Conservation (phyloP, 495 filamentous ascomycete genomes). For the Neurospora sp. region DNA sequence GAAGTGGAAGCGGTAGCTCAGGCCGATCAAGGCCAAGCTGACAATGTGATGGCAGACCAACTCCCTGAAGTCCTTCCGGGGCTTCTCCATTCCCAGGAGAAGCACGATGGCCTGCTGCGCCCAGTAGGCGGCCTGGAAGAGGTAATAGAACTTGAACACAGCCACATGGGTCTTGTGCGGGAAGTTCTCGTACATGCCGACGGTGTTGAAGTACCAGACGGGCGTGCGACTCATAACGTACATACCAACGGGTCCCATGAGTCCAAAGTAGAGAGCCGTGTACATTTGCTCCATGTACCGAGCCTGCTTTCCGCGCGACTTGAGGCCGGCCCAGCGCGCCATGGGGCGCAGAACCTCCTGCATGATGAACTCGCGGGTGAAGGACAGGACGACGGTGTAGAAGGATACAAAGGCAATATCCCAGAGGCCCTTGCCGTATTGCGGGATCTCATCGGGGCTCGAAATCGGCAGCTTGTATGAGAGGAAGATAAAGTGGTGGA, state of each 20-base stretch:
- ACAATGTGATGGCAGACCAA: constrained; percentile 91
- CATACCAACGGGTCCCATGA: constrained; percentile 79
- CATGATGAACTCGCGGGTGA: constrained; percentile 96
- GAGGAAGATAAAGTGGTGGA: constrained; percentile 84
- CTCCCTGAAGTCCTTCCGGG: constrained; percentile 92
- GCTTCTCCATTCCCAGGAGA: constrained; percentile 83
- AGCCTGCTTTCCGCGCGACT: constrained; percentile 65
- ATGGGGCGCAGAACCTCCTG: constrained; percentile 78
- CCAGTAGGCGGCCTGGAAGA: constrained; percentile 95
- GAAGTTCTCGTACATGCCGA: constrained; percentile 82
- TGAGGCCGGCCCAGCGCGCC: constrained; percentile 61
- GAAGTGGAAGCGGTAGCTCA: constrained; percentile 97
- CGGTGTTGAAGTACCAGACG: constrained; percentile 97
- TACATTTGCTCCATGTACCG: constrained; percentile 98
- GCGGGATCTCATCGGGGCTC: constrained; percentile 42
- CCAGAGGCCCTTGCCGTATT: constrained; percentile 83
- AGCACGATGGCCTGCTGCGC: constrained; percentile 90
- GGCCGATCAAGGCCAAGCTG: constrained; percentile 72
- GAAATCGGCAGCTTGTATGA: constrained; percentile 66
- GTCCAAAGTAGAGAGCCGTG: constrained; percentile 86
- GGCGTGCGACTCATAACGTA: constrained; percentile 86
- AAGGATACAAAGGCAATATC: constrained; percentile 85
- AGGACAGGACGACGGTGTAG: constrained; percentile 81
- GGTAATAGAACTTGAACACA: constrained; percentile 93
- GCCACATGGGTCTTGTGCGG: constrained; percentile 79